Evolutionary conservation across 2,329 filamentous ascomycete species (phyloP), one percentile per base, ranked within the genome.

Genomic region (Ophiostoma sp.): DNA sequence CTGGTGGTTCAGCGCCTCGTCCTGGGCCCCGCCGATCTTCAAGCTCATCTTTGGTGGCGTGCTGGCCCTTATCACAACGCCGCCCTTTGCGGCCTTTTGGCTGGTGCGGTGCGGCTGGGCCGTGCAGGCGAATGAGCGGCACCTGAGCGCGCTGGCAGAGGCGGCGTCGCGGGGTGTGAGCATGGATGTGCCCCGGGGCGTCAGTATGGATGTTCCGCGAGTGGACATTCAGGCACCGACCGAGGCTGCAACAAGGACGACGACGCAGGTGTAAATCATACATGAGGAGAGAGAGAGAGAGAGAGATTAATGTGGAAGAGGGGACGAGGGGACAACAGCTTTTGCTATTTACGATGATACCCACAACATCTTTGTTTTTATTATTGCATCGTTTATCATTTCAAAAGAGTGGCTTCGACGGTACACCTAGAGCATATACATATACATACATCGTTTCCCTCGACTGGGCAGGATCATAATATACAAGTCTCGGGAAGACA

Each of bases 21-120:
- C 76, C 12, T 88, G 85, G 85, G 79, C 80, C 71, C 86, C 86
- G 9, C 80, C 86, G 75, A 76, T 85, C 39, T 88, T 87, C 80
- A 88, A 88, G 80, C 78, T 83, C 12, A 77, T 87, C 17, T 81
- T 85, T 48, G 86, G 85, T 15, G 86, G 82, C 7, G 74, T 84
- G 55, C 79, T 87, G 36, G 84, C 83, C 7, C 75, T 87, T 63
- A 70, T 87, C 57, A 84, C 83, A 55, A 86, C 85, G 63, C 86
- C 86, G 1, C 75, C 81, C 9, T 85, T 87, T 79, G 84, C 83
- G 48, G 76, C 81, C 25, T 86, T 87, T 74, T 88, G 86, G 87
- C 79, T 88, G 50, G 78, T 84, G 66, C 82, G 84, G 72, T 85
- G 83, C 11, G 86, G 85, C 0, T 87, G 85, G 85, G 82, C 75